Conservation (phyloP, 1,284 basidiomycete species). For the Cryptococcus depauperatus region DNA sequence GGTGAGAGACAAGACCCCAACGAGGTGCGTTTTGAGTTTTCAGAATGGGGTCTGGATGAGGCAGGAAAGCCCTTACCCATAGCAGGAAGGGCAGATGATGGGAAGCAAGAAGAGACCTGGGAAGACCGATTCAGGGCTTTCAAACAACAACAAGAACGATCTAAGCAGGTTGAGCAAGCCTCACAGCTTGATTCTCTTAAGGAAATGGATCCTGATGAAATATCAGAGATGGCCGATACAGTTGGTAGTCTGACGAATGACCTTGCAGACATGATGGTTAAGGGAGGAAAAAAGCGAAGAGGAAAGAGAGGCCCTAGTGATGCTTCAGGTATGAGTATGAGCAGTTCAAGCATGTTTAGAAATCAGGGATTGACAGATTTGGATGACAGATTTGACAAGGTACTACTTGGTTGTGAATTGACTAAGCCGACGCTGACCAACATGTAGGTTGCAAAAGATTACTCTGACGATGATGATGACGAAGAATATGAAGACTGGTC, state of each 20-base stretch:
- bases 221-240: conserved; percentile 74
- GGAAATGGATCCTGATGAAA: conserved; percentile 34
- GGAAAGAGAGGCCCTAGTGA: conserved; percentile 61
- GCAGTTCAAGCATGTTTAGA: conserved; percentile 88
- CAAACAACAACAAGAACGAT: conserved; percentile 46
- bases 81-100: conserved; percentile 24
- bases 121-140: conserved; percentile 69
- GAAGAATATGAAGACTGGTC: conserved; percentile 48
- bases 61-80: conserved; percentile 4
- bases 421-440: conserved; percentile 1
- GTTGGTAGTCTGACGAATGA: conserved; percentile 61
- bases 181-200: conserved; percentile 11
- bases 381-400: conserved; percentile 91
- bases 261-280: conserved; percentile 52
- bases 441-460: conserved; percentile 58
- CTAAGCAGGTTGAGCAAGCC: background rate
- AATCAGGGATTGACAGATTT: conserved; percentile 80
- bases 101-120: conserved; percentile 51
- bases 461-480: conserved; percentile 50
- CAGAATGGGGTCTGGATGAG: conserved; percentile 52
- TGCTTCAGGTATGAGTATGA: conserved; percentile 92
- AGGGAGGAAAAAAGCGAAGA: conserved; percentile 66
- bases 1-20: conserved; percentile 52
- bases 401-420: conserved; percentile 40
- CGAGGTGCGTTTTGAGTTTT: conserved; percentile 56